Base-by-base conservation (phyloP, 73 alveolate genomes). In the Strombidium stylifer region DNA sequence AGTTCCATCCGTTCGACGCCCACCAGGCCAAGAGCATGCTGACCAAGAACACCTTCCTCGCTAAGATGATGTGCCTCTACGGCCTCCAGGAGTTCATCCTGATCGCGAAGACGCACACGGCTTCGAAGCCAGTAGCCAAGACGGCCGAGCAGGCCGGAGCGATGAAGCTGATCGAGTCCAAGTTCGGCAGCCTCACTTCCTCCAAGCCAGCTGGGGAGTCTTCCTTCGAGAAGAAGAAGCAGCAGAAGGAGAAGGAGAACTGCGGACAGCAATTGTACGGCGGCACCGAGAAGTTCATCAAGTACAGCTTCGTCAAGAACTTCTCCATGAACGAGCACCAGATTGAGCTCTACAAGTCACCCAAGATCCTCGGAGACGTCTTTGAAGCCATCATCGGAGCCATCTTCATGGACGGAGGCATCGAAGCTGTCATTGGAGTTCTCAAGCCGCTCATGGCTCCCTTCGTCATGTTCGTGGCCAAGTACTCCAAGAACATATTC, bases 351-450 rank as follows among this genome's bases (percentile, higher is more conserved):
- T 78, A 25, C 34, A 83, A 78, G 53, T 37, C 83, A 3, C 83
- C 89, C 1, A 78, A 78, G 61, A 45, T 78, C 20, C 57, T 78
- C 27, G 78, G 83, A 15, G 89, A 78, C 45, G 66, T 78, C 2
- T 68, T 78, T 48, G 89, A 78, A 36, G 39, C 76, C 0, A 36
- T 78, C 18, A 23, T 78, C 2, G 89, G 81, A 26, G 89, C 89
- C 7, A 45, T 78, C 32, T 47, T 78, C 28, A 49, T 42, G 2
- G 89, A 78, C 54, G 82, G 83, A 3, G 83, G 83, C 3, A 39
- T 64, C 14, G 42, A 67, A 23, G 72, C 32, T 32, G 81, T 55
- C 2, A 12, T 67, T 2, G 39, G 69, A 14, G 89, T 78, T 0
- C 61, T 26, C 45, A 21, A 44, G 39, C 55, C 30, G 34, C 15